phyloP scores from a whole-genome alignment of 2,329 filamentous ascomycete species.

The Cryoendolithus antarcticus region DNA sequence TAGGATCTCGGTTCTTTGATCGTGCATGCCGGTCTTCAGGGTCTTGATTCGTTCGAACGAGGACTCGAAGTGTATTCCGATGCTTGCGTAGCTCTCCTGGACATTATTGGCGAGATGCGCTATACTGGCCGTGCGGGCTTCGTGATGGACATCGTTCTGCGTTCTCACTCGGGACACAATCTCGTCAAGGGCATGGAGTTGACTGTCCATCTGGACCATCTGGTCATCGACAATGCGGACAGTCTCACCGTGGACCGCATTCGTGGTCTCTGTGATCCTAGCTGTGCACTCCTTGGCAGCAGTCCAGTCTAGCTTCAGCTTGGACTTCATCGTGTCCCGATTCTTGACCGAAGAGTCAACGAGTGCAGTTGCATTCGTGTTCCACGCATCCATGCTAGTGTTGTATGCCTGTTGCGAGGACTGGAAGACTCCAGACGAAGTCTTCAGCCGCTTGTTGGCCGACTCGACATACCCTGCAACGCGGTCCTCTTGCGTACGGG shows the following conservation, averaged over 20 bases:
- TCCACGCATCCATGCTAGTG: conserved; percentile 63
- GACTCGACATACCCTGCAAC: conserved; percentile 52
- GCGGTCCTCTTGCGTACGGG: conserved; percentile 59
- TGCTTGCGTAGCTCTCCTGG: conserved; percentile 58
- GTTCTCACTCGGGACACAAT: conserved; percentile 73
- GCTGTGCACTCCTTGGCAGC: conserved; percentile 66
- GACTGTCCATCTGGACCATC: conserved; percentile 68
- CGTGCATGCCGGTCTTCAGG: conserved; percentile 55
- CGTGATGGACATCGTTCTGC: conserved; percentile 69
- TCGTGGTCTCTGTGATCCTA: conserved; percentile 72
- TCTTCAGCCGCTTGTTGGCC: conserved; percentile 42
- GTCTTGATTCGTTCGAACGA: conserved; percentile 56
- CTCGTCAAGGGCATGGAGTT: conserved; percentile 82
- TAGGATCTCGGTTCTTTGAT: conserved; percentile 42
- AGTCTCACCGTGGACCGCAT: conserved; percentile 81
- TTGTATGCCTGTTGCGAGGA: conserved; percentile 52
- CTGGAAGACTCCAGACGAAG: conserved; percentile 41
- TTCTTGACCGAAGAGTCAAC: conserved; percentile 60
- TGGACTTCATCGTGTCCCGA: conserved; percentile 64
- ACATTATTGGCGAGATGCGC: conserved; percentile 53
- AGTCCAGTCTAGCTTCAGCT: conserved; percentile 77
- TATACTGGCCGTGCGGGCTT: conserved; percentile 56
- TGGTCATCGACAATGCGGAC: conserved; percentile 82
- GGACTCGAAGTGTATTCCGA: conserved; percentile 57
- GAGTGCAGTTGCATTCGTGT: conserved; percentile 53